phyloP scores from a whole-genome alignment of 768 basidiomycete species.

The Xerocomellus dryophilus region DNA sequence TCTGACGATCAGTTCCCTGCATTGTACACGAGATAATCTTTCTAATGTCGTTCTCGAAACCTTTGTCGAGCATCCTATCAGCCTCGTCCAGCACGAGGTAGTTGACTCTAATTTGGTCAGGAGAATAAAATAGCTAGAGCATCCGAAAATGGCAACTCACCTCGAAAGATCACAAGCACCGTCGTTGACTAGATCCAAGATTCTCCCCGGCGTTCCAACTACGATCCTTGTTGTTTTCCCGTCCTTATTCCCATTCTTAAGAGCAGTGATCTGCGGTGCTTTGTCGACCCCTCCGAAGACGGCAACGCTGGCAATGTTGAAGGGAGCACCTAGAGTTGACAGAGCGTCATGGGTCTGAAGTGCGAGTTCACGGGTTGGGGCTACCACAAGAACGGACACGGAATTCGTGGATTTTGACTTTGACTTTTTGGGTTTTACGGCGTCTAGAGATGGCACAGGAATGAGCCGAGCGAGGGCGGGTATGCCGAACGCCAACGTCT shows the following conservation, averaged over 20 bases:
- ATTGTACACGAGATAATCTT: conserved; percentile 78
- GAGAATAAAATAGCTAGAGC: not conserved
- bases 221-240: conserved; percentile 68
- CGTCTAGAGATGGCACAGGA: conserved; percentile 25
- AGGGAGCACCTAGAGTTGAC: conserved; percentile 64
- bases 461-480: conserved; percentile 77
- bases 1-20: conserved; percentile 72
- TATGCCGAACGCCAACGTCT: conserved; percentile 94
- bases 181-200: conserved; percentile 88
- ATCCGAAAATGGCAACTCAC: conserved; percentile 39
- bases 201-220: conserved; percentile 93
- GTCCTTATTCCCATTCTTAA: conserved; percentile 52
- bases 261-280: conserved; percentile 68
- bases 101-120: conserved; percentile 52
- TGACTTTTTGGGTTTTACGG: conserved; percentile 28
- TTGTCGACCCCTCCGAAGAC: conserved; percentile 96
- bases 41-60: conserved; percentile 97
- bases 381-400: conserved; percentile 74
- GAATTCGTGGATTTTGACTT: conserved; percentile 31
- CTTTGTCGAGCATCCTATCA: conserved; percentile 96
- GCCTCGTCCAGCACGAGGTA: conserved; percentile 97
- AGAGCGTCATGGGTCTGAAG: conserved; percentile 91
- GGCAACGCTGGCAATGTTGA: conserved; percentile 78
- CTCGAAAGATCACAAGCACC: conserved; percentile 78
- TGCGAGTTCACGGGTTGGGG: conserved; percentile 95